A percentile compares a stretch with the other conserved stretches of the same genome.
These are phyloP conservation scores for Periconia sp. DNA, from an alignment of 2,329 filamentous ascomycete species.

Conservation along the genomic window DNA sequence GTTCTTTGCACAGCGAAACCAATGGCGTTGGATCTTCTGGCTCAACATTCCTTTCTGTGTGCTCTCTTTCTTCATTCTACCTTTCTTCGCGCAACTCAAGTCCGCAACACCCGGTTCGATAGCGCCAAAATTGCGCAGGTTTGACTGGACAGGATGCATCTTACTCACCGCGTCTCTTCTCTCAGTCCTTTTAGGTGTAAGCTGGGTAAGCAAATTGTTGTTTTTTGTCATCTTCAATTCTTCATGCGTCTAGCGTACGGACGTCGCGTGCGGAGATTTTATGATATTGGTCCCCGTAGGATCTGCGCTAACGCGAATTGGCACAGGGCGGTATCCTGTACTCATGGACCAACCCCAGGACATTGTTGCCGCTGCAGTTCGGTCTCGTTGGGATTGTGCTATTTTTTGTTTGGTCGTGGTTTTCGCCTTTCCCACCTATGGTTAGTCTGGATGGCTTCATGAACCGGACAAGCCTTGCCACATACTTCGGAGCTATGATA, in stretches of 20 bases:
- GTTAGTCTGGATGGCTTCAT: constrained; percentile 37
- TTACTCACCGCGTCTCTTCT: constrained; percentile 64
- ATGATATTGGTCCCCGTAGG: constrained; percentile 5
- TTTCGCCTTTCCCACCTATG: constrained; percentile 25
- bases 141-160: constrained; percentile 66
- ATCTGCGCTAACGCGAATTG: constrained; percentile 6
- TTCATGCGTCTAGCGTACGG: background rate
- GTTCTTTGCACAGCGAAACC: constrained; percentile 21
- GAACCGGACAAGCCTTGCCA: constrained; percentile 30
- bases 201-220: constrained; percentile 47
- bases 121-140: constrained; percentile 52
- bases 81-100: constrained; percentile 52
- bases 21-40: constrained; percentile 48
- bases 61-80: constrained; percentile 35
- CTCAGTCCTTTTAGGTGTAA: constrained; percentile 62
- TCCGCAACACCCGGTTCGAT: constrained; percentile 42
- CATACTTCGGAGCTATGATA: constrained; percentile 37
- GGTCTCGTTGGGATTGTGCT: constrained; percentile 22
- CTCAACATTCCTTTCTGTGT: constrained; percentile 46
- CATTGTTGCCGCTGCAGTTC: constrained; percentile 24
- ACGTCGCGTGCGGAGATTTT: constrained; percentile 3
- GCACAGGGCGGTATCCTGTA: constrained; percentile 27
- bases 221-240: background rate
- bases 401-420: constrained; percentile 28
- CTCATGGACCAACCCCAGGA: constrained; percentile 24